Base-by-base conservation (phyloP, 208 protist genomes). In the Vickermania ingenoplastis region DNA sequence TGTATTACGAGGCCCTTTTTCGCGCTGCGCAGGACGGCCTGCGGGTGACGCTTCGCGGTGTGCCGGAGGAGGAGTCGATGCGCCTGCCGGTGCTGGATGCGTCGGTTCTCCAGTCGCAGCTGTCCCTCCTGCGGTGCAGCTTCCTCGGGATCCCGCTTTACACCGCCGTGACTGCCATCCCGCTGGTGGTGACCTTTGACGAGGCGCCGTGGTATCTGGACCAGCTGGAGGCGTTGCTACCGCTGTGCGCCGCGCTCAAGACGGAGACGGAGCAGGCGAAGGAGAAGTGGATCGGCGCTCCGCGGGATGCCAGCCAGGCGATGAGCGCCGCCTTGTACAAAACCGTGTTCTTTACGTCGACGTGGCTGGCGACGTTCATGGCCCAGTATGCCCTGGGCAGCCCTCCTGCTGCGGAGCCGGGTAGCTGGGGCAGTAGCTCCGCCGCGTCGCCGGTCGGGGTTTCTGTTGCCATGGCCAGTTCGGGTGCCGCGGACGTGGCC, bases 121-220 rank as follows among this genome's bases (percentile, higher is more conserved):
- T 60, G 31, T n/a, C 62, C 45, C 30, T 53, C 41, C 41, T 63
- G 59, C 29, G 62, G 14, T 28, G 27, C 21, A 73, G 79, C 3
- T 89, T 92, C 57, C 36, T 87, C 14, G 67, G 68, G 3, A 61
- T 55, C 7, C 77, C 79, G 26, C 66, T 93, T 28, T 76, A 91
- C 66, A 77, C 75, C 2, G 86, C 86, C 26, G 31, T 93, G 31
- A 82, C 65, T 17, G 80, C 86, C 29, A 75, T 93, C 23, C 86
- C 82, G 30, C 67, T 91, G 11, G 70, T 88, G 21, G 61, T 80
- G 26, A 66, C 74, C 25, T 59, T 71, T 0, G 67, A 79, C 3
- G 79, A 88, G 41, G 78, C 83, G 3, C 60, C 65, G 48, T 93
- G 83, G 82, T 77, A 89, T 27, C 70, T 89, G 23, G 21, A 30